phyloP scores from a whole-genome alignment of 2,329 filamentous ascomycete species.

The Fusarium albosuccineum region DNA sequence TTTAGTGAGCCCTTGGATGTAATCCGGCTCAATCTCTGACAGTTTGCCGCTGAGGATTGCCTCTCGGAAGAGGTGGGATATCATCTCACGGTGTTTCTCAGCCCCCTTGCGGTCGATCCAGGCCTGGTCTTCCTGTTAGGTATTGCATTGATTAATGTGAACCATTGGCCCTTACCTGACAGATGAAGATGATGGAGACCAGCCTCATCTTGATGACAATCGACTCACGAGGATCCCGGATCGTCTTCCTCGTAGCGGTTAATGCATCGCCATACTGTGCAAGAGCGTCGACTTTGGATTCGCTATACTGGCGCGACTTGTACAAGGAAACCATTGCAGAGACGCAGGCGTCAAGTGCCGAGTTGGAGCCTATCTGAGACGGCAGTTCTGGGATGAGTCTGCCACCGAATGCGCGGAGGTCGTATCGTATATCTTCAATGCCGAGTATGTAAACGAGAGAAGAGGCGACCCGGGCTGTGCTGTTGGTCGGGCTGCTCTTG shows the following conservation, averaged over 20 bases:
- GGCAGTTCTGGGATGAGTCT: constrained; percentile 34
- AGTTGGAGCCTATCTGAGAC: constrained; percentile 27
- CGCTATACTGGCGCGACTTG: constrained; percentile 12
- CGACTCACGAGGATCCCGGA: constrained; percentile 18
- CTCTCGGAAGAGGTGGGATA: constrained; percentile 35
- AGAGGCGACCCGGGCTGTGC: constrained; percentile 22
- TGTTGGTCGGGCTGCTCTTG: constrained; percentile 28
- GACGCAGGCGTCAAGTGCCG: constrained; percentile 32
- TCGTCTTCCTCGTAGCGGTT: constrained; percentile 7
- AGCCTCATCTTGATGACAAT: constrained; percentile 33
- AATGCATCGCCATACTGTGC: constrained; percentile 33
- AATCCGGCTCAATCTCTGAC: constrained; percentile 22
- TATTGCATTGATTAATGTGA: rapidly evolving
- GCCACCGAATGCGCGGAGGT: constrained; percentile 36
- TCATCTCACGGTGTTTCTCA: constrained; percentile 24
- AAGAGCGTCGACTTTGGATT: constrained; percentile 30
- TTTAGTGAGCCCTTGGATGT: constrained; percentile 34
- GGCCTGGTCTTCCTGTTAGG: constrained; percentile 8
- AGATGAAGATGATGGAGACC: constrained; percentile 33
- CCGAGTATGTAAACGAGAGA: constrained; percentile 35
- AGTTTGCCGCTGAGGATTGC: constrained; percentile 23
- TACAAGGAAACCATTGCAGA: constrained; percentile 34
- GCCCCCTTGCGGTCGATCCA: constrained; percentile 36
- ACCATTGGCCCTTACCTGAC: constrained; percentile 25
- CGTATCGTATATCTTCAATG: constrained; percentile 38